Conservation (phyloP, 352 stramenopile genomes). For the Detonula confervacea region DNA sequence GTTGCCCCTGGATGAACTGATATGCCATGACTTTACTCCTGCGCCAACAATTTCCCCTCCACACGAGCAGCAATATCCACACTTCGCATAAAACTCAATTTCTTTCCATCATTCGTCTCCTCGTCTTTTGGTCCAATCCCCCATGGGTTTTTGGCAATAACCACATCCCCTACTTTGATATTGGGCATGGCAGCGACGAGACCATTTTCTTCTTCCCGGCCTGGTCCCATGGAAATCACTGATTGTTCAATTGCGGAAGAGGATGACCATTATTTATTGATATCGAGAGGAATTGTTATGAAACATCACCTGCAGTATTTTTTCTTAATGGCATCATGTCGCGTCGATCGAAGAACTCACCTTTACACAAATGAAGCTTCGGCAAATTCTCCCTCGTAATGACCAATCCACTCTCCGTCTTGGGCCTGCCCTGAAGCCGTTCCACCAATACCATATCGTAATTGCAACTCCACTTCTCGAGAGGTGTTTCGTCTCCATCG, state of each 20-base stretch:
- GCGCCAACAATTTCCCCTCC: conserved; percentile 55
- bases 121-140: conserved; percentile 86
- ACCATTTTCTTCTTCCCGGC: conserved; percentile 83
- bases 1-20: no score
- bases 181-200: conserved; percentile 70
- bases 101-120: conserved; percentile 80
- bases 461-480: conserved; percentile 59
- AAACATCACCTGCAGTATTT: no score
- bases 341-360: no score
- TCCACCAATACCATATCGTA: conserved; percentile 86
- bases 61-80: conserved; percentile 81
- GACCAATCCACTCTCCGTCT: conserved; percentile 68
- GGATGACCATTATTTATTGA: no score
- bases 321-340: no score
- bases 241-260: not conserved
- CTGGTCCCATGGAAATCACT: conserved; percentile 77
- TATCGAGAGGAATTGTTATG: no score
- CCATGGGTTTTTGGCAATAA: conserved; percentile 86
- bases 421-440: conserved; percentile 71
- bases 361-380: conserved; percentile 73
- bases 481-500: conserved; percentile 40
- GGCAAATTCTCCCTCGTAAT: conserved; percentile 81
- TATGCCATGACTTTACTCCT: conserved; percentile 30
- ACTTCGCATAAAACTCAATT: conserved; percentile 81
- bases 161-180: conserved; percentile 74